Percentiles rank a stretch among this genome's conserved stretches.
These are phyloP conservation scores for Ceratocystis destructans DNA, from an alignment of 2,329 filamentous ascomycete species.

Conservation along the genomic window DNA sequence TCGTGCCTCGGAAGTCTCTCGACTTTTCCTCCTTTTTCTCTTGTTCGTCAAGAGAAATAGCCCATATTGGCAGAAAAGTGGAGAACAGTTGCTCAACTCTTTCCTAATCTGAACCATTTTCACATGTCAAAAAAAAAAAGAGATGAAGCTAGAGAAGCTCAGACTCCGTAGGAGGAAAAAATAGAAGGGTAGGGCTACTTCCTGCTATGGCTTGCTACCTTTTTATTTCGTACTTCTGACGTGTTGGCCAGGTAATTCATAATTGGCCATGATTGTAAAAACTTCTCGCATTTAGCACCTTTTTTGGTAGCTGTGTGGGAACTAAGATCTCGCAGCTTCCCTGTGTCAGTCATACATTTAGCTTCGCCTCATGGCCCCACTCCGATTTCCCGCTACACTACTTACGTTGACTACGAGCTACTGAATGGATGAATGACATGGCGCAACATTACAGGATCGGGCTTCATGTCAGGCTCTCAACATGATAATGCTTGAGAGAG, in stretches of 20 bases:
- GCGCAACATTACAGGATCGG: background rate
- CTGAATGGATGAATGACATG: background rate
- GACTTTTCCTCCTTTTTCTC: background rate
- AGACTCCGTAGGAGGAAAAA: conserved; percentile 1
- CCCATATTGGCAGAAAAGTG: background rate
- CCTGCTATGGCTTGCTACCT: background rate
- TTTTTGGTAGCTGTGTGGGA: background rate
- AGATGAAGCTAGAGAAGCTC: background rate
- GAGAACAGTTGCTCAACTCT: background rate
- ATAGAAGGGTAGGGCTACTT: background rate
- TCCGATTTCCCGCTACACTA: background rate
- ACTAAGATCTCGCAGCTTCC: background rate
- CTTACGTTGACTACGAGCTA: background rate
- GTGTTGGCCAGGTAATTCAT: background rate
- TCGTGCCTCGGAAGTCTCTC: background rate
- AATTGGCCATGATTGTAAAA: background rate
- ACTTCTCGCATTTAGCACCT: background rate
- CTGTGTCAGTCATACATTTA: background rate
- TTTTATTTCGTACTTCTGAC: background rate
- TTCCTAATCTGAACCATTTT: conserved; percentile 17
- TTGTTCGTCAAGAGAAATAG: background rate
- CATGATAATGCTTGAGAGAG: background rate
- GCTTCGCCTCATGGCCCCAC: background rate
- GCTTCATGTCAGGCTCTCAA: background rate
- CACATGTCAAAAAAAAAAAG: conserved; percentile 19